Conservation (phyloP, 2,329 filamentous ascomycete species). For the Ceratocystis huliohia region DNA sequence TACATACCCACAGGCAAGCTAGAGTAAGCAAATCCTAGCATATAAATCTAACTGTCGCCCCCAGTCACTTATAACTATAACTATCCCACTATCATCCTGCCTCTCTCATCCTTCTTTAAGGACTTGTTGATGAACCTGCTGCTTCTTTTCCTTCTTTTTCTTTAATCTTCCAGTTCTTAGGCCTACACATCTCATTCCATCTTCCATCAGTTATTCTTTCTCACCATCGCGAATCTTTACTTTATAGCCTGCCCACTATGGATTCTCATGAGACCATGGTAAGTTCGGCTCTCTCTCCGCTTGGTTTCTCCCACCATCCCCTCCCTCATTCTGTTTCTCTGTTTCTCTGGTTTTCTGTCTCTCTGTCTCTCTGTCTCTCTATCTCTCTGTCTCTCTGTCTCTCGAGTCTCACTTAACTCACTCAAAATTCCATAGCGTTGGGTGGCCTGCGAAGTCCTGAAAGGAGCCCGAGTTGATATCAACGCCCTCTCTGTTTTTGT, state of each 20-base stretch:
- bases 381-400: not conserved
- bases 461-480: not conserved
- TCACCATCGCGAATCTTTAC: too few relatives aligned
- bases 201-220: not conserved
- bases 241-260: not conserved
- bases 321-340: not conserved
- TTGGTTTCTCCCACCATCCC: not conserved
- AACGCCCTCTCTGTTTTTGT: constrained; percentile 14
- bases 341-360: not conserved
- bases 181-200: not conserved
- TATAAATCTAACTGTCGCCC: not conserved
- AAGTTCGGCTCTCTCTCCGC: not conserved
- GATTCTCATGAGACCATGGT: not conserved
- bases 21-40: not conserved
- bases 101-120: not conserved
- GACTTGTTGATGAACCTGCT: not conserved
- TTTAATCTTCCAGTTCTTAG: too few relatives aligned
- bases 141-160: not conserved
- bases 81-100: not conserved
- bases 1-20: not conserved
- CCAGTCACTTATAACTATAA: constrained; percentile 5
- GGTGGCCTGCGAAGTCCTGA: constrained; percentile 8
- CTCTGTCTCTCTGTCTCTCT: not conserved
- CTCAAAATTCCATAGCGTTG: not conserved
- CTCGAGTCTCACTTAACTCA: not conserved